Percentiles rank a stretch among this genome's conserved stretches.
Conservation (phyloP, 306 rosid genomes). For the Nissolia schottii region DNA sequence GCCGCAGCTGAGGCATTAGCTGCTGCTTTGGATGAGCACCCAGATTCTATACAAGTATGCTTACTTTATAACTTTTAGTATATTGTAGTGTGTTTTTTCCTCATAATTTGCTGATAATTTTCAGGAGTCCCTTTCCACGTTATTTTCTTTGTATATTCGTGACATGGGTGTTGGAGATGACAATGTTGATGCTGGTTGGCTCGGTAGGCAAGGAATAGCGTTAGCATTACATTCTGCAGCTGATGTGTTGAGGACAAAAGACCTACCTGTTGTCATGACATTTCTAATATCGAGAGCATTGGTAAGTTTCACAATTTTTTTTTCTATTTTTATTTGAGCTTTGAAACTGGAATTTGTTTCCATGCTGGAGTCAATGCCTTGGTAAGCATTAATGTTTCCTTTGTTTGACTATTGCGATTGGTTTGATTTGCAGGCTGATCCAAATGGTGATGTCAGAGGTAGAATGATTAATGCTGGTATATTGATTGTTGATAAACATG, state of each 20-base stretch:
- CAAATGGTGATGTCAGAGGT: constrained; percentile 87
- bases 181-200: constrained; percentile 80
- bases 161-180: constrained; percentile 60
- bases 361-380: neutral
- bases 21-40: constrained; percentile 90
- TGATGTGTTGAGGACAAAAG: constrained; percentile 89
- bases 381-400: neutral
- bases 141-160: constrained; percentile 79
- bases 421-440: constrained; percentile 83
- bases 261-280: constrained; percentile 91
- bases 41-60: constrained; percentile 81
- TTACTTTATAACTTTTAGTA: constrained; percentile 19
- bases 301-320: constrained; percentile 50
- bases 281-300: constrained; percentile 93
- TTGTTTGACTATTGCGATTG: constrained; percentile 18
- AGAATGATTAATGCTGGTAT: constrained; percentile 98
- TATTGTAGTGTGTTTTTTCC: neutral
- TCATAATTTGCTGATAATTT: constrained; percentile 23
- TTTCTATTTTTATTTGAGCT: neutral
- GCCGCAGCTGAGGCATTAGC: constrained; percentile 96
- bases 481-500: constrained; percentile 92
- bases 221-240: constrained; percentile 83
- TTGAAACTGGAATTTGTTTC: neutral
- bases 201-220: constrained; percentile 96
- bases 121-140: constrained; percentile 88